Percentiles rank a stretch among this genome's conserved stretches.
Conservation (phyloP, 768 basidiomycete genomes). For the Gloeostereum incarnatum region DNA sequence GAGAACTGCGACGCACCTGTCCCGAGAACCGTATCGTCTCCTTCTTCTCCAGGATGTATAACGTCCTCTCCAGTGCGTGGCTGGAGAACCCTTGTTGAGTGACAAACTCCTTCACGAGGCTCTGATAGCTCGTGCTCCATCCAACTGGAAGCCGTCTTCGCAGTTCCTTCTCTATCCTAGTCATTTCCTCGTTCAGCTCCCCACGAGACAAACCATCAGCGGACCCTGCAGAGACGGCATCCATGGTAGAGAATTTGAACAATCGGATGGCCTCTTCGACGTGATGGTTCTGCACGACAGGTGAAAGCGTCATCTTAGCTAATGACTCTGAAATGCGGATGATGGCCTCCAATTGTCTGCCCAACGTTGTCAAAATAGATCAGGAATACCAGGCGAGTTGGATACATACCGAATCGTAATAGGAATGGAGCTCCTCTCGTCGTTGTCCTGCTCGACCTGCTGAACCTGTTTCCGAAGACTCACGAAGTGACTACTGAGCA, state of each 20-base stretch:
- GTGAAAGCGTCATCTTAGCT: constrained; percentile 86
- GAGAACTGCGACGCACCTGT: too few relatives aligned
- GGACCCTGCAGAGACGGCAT: constrained; percentile 91
- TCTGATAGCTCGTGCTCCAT: constrained; percentile 96
- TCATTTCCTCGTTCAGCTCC: constrained; percentile 91
- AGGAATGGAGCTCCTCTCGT: constrained; percentile 95
- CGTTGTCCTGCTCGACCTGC: constrained; percentile 92
- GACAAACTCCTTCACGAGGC: constrained; percentile 88
- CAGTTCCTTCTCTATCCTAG: constrained; percentile 81
- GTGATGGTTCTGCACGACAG: constrained; percentile 83
- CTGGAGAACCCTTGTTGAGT: constrained; percentile 84
- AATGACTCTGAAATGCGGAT: constrained; percentile 97
- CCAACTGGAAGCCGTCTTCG: constrained; percentile 80
- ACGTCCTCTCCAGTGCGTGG: constrained; percentile 84
- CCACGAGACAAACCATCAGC: constrained; percentile 88
- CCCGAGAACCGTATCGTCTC: constrained; percentile 90
- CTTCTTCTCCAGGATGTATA: constrained; percentile 90
- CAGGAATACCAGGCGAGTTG: background rate
- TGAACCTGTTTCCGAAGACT: constrained; percentile 88
- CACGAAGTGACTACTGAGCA: constrained; percentile 94
- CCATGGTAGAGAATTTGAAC: constrained; percentile 99
- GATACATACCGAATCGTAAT: constrained; percentile 85
- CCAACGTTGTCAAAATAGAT: background rate
- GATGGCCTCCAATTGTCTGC: constrained; percentile 91
- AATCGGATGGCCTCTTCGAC: constrained; percentile 97